Evolutionary conservation across 768 basidiomycete genomes (phyloP).

Genomic region (Amanita fuliginea): DNA sequence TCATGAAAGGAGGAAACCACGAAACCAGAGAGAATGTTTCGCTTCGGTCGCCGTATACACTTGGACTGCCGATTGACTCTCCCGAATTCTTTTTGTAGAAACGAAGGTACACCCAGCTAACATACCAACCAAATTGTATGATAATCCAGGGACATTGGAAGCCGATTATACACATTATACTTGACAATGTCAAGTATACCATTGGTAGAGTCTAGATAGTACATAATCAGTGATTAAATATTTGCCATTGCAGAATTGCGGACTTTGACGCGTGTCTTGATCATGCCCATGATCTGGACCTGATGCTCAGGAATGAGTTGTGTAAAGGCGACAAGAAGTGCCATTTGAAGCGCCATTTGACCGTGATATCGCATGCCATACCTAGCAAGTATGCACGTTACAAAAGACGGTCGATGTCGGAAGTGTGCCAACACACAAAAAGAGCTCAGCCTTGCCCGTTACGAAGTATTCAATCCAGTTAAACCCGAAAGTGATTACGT

Average conservation of each 20-base stretch:
- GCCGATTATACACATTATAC: constrained; percentile 71
- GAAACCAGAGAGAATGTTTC: constrained; percentile 92
- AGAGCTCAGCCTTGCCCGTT: constrained; percentile 58
- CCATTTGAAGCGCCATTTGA: constrained; percentile 83
- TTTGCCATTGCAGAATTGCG: constrained; percentile 7
- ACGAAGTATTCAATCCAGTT: constrained; percentile 81
- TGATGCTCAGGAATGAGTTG: constrained; percentile 98
- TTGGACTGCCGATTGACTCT: constrained; percentile 49
- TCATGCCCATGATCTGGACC: constrained; percentile 79
- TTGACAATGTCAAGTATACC: constrained; percentile 85
- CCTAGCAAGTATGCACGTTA: constrained; percentile 27
- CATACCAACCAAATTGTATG: constrained; percentile 99
- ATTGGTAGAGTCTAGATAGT: constrained; percentile 76
- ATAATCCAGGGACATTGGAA: constrained; percentile 86
- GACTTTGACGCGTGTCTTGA: constrained; percentile 88
- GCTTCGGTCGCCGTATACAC: constrained; percentile 85
- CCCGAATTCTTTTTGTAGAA: constrained; percentile 87
- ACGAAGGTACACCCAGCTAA: constrained; percentile 88
- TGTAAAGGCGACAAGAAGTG: constrained; percentile 90
- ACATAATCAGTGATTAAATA: constrained; percentile 4
- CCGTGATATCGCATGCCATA: constrained; percentile 89
- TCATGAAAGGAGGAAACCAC: constrained; percentile 95
- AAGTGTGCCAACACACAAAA: constrained; percentile 48
- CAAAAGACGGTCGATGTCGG: constrained; percentile 2
- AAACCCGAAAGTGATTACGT: constrained; percentile 80